Base-by-base conservation (phyloP, 495 filamentous ascomycete genomes). In the Penicillium argentinense region DNA sequence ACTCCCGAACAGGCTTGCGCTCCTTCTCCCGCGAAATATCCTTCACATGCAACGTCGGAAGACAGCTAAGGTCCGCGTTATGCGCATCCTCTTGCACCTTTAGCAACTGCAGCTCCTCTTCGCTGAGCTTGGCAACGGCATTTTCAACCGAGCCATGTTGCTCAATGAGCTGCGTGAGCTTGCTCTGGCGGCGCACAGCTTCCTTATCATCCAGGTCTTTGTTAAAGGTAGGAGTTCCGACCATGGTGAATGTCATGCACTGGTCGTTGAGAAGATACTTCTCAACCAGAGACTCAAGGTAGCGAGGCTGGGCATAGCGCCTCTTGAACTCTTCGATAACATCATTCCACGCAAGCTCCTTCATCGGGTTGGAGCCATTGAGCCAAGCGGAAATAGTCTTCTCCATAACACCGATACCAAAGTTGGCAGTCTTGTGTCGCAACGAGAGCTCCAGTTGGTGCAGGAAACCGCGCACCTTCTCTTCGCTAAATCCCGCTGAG, bases 381-480 rank as follows among this genome's bases (percentile, higher is more conserved):
- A 97, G 96, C 93, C 93, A 98, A 21, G 83, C 82, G 3, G 89
- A 85, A 42, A 93, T 87, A 43, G 96, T 74, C 34, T 90, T 78
- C 54, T 96, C 87, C 74, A 97, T 86, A 2, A 98, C 69, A 32
- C 83, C 83, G 78, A 97, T 87, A 17, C 93, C 93, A 58, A 98
- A 97, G 53, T 87, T 87, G 25, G 93, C 87, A 1, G 89, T 96
- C 68, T 97, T 97, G 67, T 97, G 92, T 59, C 96, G 95, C 18
- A 97, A 70, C 8, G 81, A 75, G 25, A 98, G 75, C 57, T 98
- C 93, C 8, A 97, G 74, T 65, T 96, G 91, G 64, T 98, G 93
- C 28, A 97, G 77, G 56, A 93, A 85, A 13, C 93, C 93, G 47
- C 95, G 89, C 27, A 97, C 85, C 65, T 97, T 98, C 51, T 82